A percentile compares a stretch with the other conserved stretches of the same genome.
phyloP scores from a whole-genome alignment of 164 flowering plant species.

The Santalum album region DNA sequence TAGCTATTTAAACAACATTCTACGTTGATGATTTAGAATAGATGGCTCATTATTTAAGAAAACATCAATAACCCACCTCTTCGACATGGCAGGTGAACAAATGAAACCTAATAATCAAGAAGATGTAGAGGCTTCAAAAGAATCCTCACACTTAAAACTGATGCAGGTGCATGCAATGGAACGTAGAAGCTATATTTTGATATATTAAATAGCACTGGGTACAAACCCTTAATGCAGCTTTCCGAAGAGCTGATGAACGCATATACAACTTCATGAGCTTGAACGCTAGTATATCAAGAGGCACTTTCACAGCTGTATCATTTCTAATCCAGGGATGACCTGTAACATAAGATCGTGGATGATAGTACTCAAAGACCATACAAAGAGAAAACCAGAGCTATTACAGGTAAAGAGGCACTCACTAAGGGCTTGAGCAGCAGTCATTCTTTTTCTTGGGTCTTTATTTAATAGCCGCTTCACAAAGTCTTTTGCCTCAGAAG shows the following conservation, averaged over 20 bases:
- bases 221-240: conserved; percentile 52
- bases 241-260: conserved; percentile 53
- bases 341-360: conserved; percentile 13
- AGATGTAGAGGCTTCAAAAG: neutral
- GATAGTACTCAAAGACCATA: neutral
- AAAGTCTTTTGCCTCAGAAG: conserved; percentile 52
- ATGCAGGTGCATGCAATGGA: neutral
- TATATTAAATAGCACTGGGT: neutral
- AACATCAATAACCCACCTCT: too few species aligned
- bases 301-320: conserved; percentile 29
- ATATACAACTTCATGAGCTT: conserved; percentile 46
- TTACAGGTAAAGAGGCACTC: conserved; percentile 13
- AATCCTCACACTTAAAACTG: neutral
- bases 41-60: too few species aligned
- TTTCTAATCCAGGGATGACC: conserved; percentile 58
- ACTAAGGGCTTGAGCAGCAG: conserved; percentile 61
- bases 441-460: conserved; percentile 58
- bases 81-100: too few species aligned
- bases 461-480: conserved; percentile 55
- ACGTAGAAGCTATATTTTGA: neutral
- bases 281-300: conserved; percentile 37
- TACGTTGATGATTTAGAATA: too few species aligned
- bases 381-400: neutral
- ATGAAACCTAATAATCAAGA: neutral
- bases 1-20: too few species aligned